Conservation (phyloP, 108 stramenopile genomes). For the Schizochytrium sp. region DNA sequence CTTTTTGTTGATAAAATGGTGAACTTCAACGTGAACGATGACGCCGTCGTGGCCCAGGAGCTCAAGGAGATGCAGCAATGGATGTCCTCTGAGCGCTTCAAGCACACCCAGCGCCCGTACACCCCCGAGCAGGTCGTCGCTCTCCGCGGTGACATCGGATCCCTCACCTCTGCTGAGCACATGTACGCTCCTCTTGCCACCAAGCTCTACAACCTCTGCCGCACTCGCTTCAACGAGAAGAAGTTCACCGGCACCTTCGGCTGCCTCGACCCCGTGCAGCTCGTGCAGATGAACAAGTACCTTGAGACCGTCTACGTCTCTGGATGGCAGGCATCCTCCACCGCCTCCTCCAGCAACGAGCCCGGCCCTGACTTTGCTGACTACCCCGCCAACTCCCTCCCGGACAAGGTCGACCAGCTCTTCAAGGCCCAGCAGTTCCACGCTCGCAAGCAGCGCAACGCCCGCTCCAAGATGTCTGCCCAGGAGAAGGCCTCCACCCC, state of each 20-base stretch:
- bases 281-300: slow-evolving; percentile 91
- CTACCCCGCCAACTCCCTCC: slow-evolving; percentile 77
- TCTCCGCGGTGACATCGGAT: slow-evolving; percentile 66
- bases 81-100: slow-evolving; percentile 67
- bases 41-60: slow-evolving; percentile 41
- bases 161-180: slow-evolving; percentile 58
- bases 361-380: slow-evolving; percentile 93
- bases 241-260: slow-evolving; percentile 95
- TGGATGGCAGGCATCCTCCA: slow-evolving; percentile 88
- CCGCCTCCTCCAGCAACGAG: slow-evolving; percentile 91
- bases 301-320: slow-evolving; percentile 87
- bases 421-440: slow-evolving; percentile 91
- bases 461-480: slow-evolving; percentile 76
- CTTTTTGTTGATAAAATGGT: slow-evolving; percentile 7
- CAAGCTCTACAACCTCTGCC: slow-evolving; percentile 69
- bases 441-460: slow-evolving; percentile 88
- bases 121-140: slow-evolving; percentile 69
- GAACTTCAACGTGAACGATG: slow-evolving; percentile 40
- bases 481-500: slow-evolving; percentile 72
- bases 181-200: slow-evolving; percentile 60
- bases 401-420: slow-evolving; percentile 91
- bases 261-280: slow-evolving; percentile 94
- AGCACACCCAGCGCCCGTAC: slow-evolving; percentile 67
- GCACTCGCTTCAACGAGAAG: slow-evolving; percentile 68
- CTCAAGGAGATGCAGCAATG: slow-evolving; percentile 66